Evolutionary conservation across 495 filamentous ascomycete genomes (phyloP), one percentile per base, ranked within the genome.

Genomic region (Xylaria cubensis): DNA sequence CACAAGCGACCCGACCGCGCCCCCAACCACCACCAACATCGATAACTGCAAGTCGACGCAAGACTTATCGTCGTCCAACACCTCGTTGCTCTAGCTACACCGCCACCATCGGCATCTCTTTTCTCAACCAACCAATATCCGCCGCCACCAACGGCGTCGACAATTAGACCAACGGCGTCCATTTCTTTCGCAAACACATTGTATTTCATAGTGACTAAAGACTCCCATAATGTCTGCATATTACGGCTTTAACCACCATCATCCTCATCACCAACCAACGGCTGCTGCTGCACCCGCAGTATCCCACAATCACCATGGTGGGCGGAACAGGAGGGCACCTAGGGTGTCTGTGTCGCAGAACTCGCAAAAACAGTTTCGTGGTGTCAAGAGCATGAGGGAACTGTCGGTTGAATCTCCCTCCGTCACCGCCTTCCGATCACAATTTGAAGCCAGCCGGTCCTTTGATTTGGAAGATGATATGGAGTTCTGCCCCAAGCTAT

Each of bases 391-490:
- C 76, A 94, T 94, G 88, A 94, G 96, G 82, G 97, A 98, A 81
- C 82, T 95, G 67, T 92, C 91, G 75, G 42, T 72, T 9, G 94
- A 97, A 77, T 86, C 90, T 59, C 89, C 90, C 48, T 87, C 90
- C 44, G 86, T 94, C 58, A 87, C 87, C 59, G 89, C 90, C 72
- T 97, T 94, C 83, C 92, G 95, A 70, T 88, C 89, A 51, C 89
- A 92, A 78, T 97, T 97, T 79, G 95, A 98, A 81, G 93, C 94
- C 74, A 93, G 92, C 56, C 91, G 94, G 67, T 97, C 95, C 29
- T 99, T 99, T 79, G 96, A 99, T 75, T 86, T 99, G 75, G 95
- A 98, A 75, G 96, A 99, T 79, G 96, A 99, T 80, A 85, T 98
- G 83, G 92, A 97, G 80, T 99, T 99, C 83, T 98, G 96, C 80